Evolutionary conservation across 805 yeast genomes (phyloP).

Genomic region (Ogataea nonfermentans): DNA sequence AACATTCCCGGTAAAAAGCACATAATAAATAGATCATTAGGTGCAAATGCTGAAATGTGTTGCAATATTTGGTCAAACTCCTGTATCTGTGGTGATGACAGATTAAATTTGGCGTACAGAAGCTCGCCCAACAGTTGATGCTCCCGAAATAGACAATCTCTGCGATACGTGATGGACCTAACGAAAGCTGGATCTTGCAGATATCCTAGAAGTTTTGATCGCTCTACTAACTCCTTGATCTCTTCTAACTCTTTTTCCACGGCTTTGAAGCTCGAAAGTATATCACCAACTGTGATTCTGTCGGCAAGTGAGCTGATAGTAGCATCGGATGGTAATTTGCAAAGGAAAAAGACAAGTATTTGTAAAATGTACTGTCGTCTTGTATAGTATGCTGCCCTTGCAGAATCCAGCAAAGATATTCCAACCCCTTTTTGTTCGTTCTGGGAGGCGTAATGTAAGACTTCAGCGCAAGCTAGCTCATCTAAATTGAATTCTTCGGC

Average conservation of each 20-base stretch:
- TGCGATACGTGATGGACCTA: slow-evolving; percentile 52
- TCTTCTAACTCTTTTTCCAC: slow-evolving; percentile 56
- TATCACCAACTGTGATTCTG: slow-evolving; percentile 32
- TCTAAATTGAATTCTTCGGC: slow-evolving; percentile 72
- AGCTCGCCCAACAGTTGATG: slow-evolving; percentile 74
- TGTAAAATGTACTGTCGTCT: slow-evolving; percentile 75
- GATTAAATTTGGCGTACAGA: slow-evolving; percentile 40
- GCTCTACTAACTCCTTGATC: slow-evolving; percentile 51
- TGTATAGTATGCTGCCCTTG: slow-evolving; percentile 63
- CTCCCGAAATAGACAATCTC: slow-evolving; percentile 59
- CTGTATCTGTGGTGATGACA: slow-evolving; percentile 10
- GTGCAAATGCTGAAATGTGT: slow-evolving; percentile 47
- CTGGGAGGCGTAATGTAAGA: slow-evolving; percentile 49
- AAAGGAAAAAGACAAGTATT: slow-evolving; percentile 45
- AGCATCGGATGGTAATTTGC: slow-evolving; percentile 21
- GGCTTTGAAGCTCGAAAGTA: slow-evolving; percentile 54
- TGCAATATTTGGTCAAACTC: slow-evolving; percentile 41
- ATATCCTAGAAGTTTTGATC: slow-evolving; percentile 54
- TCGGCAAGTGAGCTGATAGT: slow-evolving; percentile 1
- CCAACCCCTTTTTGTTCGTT: slow-evolving; percentile 41
- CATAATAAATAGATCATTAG: slow-evolving; percentile 62
- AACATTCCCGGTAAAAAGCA: slow-evolving; percentile 66
- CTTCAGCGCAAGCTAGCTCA: slow-evolving; percentile 72
- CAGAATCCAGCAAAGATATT: slow-evolving; percentile 52
- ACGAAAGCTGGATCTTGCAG: slow-evolving; percentile 43